Evolutionary conservation across 1,284 basidiomycete genomes (phyloP).

Genomic region (Puccinia hordei): DNA sequence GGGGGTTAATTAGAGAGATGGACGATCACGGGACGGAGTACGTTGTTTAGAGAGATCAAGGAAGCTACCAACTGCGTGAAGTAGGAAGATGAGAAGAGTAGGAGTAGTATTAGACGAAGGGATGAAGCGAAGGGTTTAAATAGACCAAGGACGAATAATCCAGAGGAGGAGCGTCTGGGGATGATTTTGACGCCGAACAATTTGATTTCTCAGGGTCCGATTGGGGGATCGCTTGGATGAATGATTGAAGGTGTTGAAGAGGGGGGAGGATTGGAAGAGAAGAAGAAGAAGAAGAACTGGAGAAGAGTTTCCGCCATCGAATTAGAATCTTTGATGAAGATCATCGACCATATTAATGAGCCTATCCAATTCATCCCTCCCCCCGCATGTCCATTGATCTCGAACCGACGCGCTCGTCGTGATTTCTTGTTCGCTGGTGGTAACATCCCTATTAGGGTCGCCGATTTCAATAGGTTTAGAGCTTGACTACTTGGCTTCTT

Average conservation of each 20-base stretch:
- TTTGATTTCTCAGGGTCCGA: background rate
- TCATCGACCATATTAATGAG: constrained; percentile 39
- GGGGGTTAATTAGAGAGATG: constrained; percentile 1
- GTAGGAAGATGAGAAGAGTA: background rate
- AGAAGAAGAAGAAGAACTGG: too few relatives aligned
- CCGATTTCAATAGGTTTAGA: constrained; percentile 27
- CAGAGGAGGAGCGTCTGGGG: constrained; percentile 6
- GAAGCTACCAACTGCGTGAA: background rate
- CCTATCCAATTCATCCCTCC: constrained; percentile 33
- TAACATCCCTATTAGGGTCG: constrained; percentile 42
- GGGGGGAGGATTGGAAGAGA: background rate
- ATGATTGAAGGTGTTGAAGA: background rate
- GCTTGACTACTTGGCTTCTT: background rate
- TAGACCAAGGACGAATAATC: background rate
- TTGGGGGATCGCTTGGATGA: background rate
- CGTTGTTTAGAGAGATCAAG: background rate
- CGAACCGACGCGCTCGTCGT: constrained; percentile 2
- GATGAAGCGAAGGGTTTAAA: constrained; percentile 10
- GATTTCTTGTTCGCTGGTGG: background rate
- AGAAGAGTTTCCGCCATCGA: constrained; percentile 1
- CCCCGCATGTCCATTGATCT: background rate
- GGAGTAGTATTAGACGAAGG: background rate
- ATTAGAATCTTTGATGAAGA: constrained; percentile 49
- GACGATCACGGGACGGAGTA: background rate
- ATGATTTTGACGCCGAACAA: constrained; percentile 17